These are phyloP conservation scores for Skeletonema marinoi DNA, from an alignment of 108 stramenopile species.

Conservation along the genomic window DNA sequence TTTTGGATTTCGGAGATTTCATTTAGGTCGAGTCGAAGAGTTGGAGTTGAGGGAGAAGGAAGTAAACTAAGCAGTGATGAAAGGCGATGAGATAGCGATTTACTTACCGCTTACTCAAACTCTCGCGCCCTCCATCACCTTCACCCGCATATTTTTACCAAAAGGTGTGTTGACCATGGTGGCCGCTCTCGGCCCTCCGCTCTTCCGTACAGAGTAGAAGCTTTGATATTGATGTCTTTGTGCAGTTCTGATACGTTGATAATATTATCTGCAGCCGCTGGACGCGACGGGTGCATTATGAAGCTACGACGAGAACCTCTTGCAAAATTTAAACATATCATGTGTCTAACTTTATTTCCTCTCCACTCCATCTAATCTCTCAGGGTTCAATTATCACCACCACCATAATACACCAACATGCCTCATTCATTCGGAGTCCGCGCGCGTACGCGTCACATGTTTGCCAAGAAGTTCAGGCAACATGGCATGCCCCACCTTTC, in stretches of 20 bases:
- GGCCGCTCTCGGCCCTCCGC: not conserved
- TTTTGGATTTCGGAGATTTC: no score
- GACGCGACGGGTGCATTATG: not conserved
- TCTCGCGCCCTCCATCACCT: not conserved
- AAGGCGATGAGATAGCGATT: no score
- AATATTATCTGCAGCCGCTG: no score
- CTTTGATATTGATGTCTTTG: not conserved
- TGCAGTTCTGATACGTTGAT: not conserved
- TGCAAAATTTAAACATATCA: not conserved
- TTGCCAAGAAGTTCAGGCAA: slow-evolving; percentile 96
- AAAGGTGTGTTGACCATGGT: slow-evolving; percentile 31
- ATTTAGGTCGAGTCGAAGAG: no score
- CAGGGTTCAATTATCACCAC: not conserved
- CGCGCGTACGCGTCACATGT: slow-evolving; percentile 99
- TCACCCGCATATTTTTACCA: not conserved
- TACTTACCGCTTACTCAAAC: not conserved
- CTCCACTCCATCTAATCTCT: not conserved
- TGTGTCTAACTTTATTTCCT: not conserved
- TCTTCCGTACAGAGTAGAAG: not conserved
- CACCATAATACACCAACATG: slow-evolving; percentile 71
- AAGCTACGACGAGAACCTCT: not conserved
- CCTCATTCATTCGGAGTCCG: slow-evolving; percentile 97
- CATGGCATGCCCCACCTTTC: slow-evolving; percentile 90
- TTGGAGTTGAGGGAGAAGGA: no score
- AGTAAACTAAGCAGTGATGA: no score